phyloP scores from a whole-genome alignment of 371 early-diverging fungal species.

The Apophysomyces elegans region DNA sequence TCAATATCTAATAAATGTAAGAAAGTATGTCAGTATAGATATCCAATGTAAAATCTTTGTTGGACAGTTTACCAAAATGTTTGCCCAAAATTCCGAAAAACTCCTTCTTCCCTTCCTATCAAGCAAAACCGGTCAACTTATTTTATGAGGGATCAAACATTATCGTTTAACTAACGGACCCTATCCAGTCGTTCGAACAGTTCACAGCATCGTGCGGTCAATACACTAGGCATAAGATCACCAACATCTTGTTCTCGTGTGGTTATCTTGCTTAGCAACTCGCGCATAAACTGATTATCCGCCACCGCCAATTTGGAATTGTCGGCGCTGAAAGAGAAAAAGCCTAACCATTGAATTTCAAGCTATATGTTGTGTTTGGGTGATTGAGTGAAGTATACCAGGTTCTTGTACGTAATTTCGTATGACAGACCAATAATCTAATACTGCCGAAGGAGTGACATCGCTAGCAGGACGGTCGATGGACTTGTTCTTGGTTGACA shows the following conservation, averaged over 20 bases:
- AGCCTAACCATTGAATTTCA: neutral
- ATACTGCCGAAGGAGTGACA: slow-evolving; percentile 5
- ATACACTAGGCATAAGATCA: slow-evolving; percentile 6
- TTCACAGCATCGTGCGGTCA: slow-evolving; percentile 2
- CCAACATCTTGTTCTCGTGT: neutral
- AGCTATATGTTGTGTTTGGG: neutral
- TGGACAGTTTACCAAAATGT: slow-evolving; percentile 3
- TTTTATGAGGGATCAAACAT: neutral
- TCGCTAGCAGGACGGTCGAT: neutral
- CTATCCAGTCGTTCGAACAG: neutral
- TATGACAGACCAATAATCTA: slow-evolving; percentile 6
- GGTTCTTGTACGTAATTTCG: slow-evolving; percentile 10
- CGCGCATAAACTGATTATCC: slow-evolving; percentile 5
- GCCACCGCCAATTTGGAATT: slow-evolving; percentile 5
- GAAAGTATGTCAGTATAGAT: slow-evolving; percentile 13
- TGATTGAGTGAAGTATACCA: neutral
- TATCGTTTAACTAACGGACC: neutral
- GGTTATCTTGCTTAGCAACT: neutral
- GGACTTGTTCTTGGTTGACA: neutral
- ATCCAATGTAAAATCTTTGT: slow-evolving; percentile 1
- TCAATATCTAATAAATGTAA: neutral
- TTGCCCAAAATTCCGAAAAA: neutral
- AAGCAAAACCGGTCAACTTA: neutral
- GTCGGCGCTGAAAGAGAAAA: slow-evolving; percentile 4
- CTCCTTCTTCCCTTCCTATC: slow-evolving; percentile 3